Conservation (phyloP, 1,284 basidiomycete genomes). For the Vanrija humicola region DNA sequence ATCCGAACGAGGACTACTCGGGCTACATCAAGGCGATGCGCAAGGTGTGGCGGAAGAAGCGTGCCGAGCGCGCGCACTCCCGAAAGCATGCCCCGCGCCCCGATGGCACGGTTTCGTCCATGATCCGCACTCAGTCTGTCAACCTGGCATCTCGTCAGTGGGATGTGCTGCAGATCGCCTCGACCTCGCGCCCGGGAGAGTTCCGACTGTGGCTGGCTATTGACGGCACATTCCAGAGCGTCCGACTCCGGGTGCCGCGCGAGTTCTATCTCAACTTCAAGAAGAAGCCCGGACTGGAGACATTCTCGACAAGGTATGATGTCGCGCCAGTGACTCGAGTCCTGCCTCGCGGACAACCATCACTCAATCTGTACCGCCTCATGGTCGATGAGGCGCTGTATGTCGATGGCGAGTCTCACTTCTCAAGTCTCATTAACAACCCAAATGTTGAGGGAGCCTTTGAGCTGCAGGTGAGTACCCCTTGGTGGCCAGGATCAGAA, state of each 20-base stretch:
- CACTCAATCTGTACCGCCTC: conserved; percentile 77
- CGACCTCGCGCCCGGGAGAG: conserved; percentile 71
- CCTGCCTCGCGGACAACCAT: conserved; percentile 74
- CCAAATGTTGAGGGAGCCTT: conserved; percentile 94
- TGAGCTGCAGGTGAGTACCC: conserved; percentile 70
- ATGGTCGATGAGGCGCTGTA: conserved; percentile 80
- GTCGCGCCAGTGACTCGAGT: conserved; percentile 71
- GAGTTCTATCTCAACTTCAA: conserved; percentile 93
- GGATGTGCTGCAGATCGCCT: conserved; percentile 90
- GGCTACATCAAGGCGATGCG: conserved; percentile 78
- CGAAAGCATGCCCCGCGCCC: conserved; percentile 50
- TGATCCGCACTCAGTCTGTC: conserved; percentile 70
- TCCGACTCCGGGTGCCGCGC: conserved; percentile 80
- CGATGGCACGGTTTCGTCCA: conserved; percentile 58
- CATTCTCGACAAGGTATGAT: conserved; percentile 68
- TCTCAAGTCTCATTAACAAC: conserved; percentile 86
- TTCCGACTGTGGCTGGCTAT: conserved; percentile 87
- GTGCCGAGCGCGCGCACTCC: conserved; percentile 50
- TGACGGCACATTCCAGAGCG: conserved; percentile 70
- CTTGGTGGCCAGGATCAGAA: neutral
- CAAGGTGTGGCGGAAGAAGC: conserved; percentile 69
- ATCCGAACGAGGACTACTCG: conserved; percentile 65
- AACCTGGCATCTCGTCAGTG: conserved; percentile 68
- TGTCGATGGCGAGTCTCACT: conserved; percentile 80
- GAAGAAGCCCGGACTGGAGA: conserved; percentile 56